phyloP scores from a whole-genome alignment of 257 asterid species.

The Nicotiana obtusifolia region DNA sequence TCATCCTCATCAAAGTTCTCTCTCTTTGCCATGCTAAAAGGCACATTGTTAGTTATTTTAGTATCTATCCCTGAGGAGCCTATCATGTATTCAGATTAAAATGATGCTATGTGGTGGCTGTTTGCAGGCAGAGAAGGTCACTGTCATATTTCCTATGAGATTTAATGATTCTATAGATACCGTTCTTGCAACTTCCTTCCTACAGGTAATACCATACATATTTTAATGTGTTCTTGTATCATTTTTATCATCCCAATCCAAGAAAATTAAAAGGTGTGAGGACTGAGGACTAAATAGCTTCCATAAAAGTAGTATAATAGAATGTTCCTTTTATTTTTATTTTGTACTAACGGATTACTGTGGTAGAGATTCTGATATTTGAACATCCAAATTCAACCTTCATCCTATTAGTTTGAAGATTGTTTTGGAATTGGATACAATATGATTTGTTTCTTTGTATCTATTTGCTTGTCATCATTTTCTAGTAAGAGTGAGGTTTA shows the following conservation, averaged over 20 bases:
- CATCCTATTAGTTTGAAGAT: not conserved
- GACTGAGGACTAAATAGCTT: not conserved
- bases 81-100: not conserved
- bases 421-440: not conserved
- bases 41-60: not conserved
- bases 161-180: conserved; percentile 81
- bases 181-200: conserved; percentile 87
- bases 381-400: not conserved
- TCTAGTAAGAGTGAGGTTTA: not conserved
- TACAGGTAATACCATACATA: conserved; percentile 47
- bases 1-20: not conserved
- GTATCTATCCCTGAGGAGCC: not conserved
- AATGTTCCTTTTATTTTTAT: not conserved
- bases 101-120: not conserved
- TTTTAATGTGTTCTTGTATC: not conserved
- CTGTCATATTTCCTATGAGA: conserved; percentile 80
- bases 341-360: not conserved
- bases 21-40: not conserved
- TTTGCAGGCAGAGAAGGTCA: conserved; percentile 41
- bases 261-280: not conserved
- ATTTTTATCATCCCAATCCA: not conserved
- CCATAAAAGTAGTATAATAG: not conserved
- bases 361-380: conserved; percentile 5
- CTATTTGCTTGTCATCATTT: not conserved
- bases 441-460: not conserved